phyloP scores from a whole-genome alignment of 2,329 filamentous ascomycete species.

The Fusarium palustre region DNA sequence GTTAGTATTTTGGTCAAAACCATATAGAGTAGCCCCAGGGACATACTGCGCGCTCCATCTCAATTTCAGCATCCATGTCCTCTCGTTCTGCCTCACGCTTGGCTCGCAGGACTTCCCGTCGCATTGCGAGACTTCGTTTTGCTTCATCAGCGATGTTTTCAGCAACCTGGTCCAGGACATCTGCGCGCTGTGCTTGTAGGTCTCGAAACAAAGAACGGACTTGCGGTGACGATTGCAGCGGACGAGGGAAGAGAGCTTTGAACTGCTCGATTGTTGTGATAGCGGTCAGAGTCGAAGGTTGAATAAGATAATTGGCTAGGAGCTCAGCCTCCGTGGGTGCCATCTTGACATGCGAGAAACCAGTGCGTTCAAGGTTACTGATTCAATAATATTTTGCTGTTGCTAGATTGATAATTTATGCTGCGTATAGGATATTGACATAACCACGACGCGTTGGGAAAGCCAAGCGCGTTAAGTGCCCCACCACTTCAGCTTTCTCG shows the following conservation, averaged over 20 bases:
- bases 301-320: slow-evolving; percentile 80
- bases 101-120: slow-evolving; percentile 67
- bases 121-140: slow-evolving; percentile 68
- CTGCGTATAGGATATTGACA: not conserved
- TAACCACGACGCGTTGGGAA: slow-evolving; percentile 34
- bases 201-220: slow-evolving; percentile 81
- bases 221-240: slow-evolving; percentile 73
- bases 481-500: not conserved
- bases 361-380: no score
- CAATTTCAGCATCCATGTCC: slow-evolving; percentile 71
- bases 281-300: slow-evolving; percentile 78
- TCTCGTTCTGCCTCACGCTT: slow-evolving; percentile 65
- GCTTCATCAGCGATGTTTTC: slow-evolving; percentile 74
- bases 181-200: slow-evolving; percentile 78
- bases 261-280: slow-evolving; percentile 81
- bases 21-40: no score
- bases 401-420: not conserved
- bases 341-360: slow-evolving; percentile 60
- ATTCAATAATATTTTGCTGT: not conserved
- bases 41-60: slow-evolving; percentile 69
- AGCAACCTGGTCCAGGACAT: slow-evolving; percentile 74
- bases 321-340: slow-evolving; percentile 80
- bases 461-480: slow-evolving; percentile 41
- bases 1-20: not conserved
- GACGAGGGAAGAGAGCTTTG: slow-evolving; percentile 78